Evolutionary conservation across 495 filamentous ascomycete species (phyloP).

Genomic region (Friedmanniomyces simplex): DNA sequence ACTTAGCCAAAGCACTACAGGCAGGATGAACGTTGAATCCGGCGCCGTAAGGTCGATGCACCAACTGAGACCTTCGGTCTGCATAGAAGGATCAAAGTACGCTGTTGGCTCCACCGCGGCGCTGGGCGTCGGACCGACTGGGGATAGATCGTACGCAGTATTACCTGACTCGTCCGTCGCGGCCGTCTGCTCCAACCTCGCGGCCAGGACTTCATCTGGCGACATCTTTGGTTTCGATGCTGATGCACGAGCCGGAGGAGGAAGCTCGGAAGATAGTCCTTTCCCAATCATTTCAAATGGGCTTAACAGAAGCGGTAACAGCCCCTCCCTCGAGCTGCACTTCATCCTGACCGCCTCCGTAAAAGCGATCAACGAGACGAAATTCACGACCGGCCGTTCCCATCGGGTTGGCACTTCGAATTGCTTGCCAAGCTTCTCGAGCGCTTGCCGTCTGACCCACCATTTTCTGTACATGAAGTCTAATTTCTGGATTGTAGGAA

Average conservation of each 20-base stretch:
- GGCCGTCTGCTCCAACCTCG: background rate
- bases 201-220: background rate
- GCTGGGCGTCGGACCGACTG: background rate
- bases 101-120: conserved; percentile 16
- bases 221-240: background rate
- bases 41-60: conserved; percentile 62
- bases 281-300: conserved; percentile 1
- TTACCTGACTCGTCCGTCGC: background rate
- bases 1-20: conserved; percentile 27
- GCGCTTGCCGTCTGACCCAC: background rate
- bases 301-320: conserved; percentile 7
- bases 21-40: conserved; percentile 61
- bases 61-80: conserved; percentile 67
- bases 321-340: conserved; percentile 2
- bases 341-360: conserved; percentile 15
- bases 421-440: background rate
- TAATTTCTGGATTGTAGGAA: too few relatives aligned
- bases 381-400: background rate
- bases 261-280: background rate
- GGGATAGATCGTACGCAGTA: background rate
- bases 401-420: background rate
- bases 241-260: background rate
- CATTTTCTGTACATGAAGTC: too few relatives aligned
- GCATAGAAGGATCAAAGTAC: conserved; percentile 45
- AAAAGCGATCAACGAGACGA: conserved; percentile 12